These are phyloP conservation scores for Trichoderma asperelloides DNA, from an alignment of 495 filamentous ascomycete species.

Conservation along the genomic window DNA sequence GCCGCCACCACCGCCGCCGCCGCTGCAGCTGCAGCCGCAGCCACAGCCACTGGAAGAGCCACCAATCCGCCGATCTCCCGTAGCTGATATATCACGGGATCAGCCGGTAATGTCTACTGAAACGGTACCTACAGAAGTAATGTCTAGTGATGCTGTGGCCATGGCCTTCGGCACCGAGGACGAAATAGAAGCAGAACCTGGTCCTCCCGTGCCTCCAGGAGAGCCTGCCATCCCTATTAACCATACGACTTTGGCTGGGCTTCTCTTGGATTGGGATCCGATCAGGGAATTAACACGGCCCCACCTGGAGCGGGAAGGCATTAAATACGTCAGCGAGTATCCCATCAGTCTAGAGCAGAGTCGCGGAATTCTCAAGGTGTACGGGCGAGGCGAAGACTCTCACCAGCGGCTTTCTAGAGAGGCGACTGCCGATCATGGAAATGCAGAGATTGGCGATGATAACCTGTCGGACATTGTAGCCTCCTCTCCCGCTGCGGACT, in stretches of 20 bases:
- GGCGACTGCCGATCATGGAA: constrained; percentile 14
- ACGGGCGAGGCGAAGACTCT: constrained; percentile 67
- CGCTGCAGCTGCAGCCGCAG: too few relatives aligned
- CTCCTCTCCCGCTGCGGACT: constrained; percentile 38
- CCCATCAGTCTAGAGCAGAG: constrained; percentile 65
- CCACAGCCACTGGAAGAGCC: neutral
- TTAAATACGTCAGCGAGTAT: constrained; percentile 56
- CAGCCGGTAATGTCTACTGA: constrained; percentile 11
- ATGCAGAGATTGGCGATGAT: constrained; percentile 26
- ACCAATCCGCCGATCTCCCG: neutral
- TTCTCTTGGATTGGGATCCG: constrained; percentile 61
- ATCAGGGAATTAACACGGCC: constrained; percentile 48
- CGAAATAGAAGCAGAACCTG: constrained; percentile 35
- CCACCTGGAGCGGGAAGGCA: constrained; percentile 31
- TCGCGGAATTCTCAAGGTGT: constrained; percentile 66
- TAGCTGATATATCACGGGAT: neutral
- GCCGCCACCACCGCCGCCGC: neutral
- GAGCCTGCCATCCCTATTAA: constrained; percentile 63
- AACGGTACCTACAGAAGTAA: constrained; percentile 22
- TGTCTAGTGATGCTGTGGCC: constrained; percentile 9
- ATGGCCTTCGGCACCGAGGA: constrained; percentile 30
- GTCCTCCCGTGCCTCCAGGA: constrained; percentile 37
- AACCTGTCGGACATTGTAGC: constrained; percentile 37
- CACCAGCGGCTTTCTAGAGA: constrained; percentile 30
- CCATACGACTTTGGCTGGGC: constrained; percentile 74